A percentile compares a stretch with the other conserved stretches of the same genome.
These are phyloP conservation scores for Suhomyces tanzawaensis DNA, from an alignment of 805 yeast species.

Conservation along the genomic window DNA sequence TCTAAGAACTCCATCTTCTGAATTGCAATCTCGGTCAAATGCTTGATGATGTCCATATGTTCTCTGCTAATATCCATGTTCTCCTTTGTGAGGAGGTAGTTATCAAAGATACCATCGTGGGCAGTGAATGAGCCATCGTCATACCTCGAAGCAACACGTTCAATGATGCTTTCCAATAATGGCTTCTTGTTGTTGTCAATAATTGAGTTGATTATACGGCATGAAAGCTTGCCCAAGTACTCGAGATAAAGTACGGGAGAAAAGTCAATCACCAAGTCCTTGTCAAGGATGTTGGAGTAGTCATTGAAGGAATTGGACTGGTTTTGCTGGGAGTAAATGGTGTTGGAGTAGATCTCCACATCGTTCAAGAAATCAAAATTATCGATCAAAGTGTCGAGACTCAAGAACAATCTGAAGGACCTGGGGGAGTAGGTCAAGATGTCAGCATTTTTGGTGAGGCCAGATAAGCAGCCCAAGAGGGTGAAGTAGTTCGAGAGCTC, in stretches of 20 bases:
- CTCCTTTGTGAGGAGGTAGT: constrained; percentile 3
- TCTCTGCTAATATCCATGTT: constrained; percentile 20
- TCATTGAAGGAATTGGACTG: constrained; percentile 10
- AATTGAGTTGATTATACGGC: constrained; percentile 31
- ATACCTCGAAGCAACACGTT: constrained; percentile 20
- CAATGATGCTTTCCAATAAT: constrained; percentile 29
- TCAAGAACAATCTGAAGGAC: constrained; percentile 29
- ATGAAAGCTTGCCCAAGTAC: constrained; percentile 34
- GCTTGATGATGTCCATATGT: constrained; percentile 25
- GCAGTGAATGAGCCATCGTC: constrained; percentile 5
- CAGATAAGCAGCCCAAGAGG: constrained; percentile 33
- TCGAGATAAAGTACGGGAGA: constrained; percentile 36
- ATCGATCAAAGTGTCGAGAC: constrained; percentile 37
- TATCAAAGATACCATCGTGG: constrained; percentile 1
- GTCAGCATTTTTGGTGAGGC: constrained; percentile 26
- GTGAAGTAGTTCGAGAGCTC: constrained; percentile 35
- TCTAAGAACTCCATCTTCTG: constrained; percentile 49
- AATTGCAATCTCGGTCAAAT: constrained; percentile 32
- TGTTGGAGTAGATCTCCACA: constrained; percentile 30
- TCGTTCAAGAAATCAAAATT: constrained; percentile 37
- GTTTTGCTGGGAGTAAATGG: constrained; percentile 13
- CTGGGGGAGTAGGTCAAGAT: constrained; percentile 22
- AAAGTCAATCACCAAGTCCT: constrained; percentile 29
- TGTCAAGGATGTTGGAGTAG: constrained; percentile 18
- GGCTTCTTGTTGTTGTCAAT: constrained; percentile 21